These are phyloP conservation scores for Globisporangium cystogenes DNA, from an alignment of 352 stramenopile genomes.

Conservation along the genomic window DNA sequence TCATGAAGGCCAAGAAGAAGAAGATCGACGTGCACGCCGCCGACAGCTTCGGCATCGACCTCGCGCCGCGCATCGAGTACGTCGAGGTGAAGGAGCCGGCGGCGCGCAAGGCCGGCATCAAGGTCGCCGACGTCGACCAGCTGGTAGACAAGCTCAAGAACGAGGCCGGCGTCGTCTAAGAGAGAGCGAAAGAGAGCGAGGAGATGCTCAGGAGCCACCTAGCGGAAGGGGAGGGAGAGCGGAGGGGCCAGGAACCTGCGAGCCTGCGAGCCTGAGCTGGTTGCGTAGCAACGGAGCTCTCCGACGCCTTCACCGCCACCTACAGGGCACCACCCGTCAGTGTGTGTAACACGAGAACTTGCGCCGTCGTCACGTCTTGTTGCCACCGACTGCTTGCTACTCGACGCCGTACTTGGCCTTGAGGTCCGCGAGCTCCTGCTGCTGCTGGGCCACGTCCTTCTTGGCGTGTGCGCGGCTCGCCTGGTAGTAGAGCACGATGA, in stretches of 20 bases:
- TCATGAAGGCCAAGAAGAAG: conserved; percentile 99
- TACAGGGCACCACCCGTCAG: background rate
- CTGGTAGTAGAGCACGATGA: conserved; percentile 99
- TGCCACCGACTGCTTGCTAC: conserved; percentile 13
- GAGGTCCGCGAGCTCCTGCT: conserved; percentile 75
- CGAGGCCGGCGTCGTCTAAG: conserved; percentile 89
- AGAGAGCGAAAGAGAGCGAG: background rate
- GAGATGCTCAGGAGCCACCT: too few species aligned
- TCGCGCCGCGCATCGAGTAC: conserved; percentile 64
- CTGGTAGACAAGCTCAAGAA: conserved; percentile 97
- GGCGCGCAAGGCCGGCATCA: conserved; percentile 91
- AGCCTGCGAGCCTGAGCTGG: background rate
- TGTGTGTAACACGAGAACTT: background rate
- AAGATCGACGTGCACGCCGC: conserved; percentile 79
- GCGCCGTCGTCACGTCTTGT: background rate
- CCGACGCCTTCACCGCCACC: too few species aligned
- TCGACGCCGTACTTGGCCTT: conserved; percentile 86
- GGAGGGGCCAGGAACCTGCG: too few species aligned
- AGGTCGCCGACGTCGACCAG: conserved; percentile 93
- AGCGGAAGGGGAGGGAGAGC: too few species aligned
- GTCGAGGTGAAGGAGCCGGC: conserved; percentile 92
- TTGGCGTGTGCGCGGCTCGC: conserved; percentile 78
- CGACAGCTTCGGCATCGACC: conserved; percentile 69
- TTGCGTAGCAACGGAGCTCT: too few species aligned
- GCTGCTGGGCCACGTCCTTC: conserved; percentile 65